phyloP scores from a whole-genome alignment of 2,329 filamentous ascomycete species.

The Diaporthe velutina region DNA sequence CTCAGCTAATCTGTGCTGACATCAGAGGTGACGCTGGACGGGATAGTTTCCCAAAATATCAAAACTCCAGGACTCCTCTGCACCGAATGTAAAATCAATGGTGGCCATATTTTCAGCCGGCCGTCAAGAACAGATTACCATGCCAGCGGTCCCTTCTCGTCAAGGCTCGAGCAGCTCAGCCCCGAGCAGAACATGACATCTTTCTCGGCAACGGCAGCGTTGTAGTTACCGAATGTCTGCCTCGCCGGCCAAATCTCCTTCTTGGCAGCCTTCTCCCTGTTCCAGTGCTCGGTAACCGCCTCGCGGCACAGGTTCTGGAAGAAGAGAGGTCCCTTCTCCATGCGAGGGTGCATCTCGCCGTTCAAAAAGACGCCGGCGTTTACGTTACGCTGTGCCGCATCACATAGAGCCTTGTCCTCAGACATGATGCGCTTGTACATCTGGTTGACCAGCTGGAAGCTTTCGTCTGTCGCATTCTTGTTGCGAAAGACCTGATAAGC shows the following conservation, averaged over 20 bases:
- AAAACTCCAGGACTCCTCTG: slow-evolving; percentile 5
- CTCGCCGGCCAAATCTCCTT: slow-evolving; percentile 50
- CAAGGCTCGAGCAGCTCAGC: slow-evolving; percentile 29
- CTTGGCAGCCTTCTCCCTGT: slow-evolving; percentile 43
- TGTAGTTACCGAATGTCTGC: slow-evolving; percentile 40
- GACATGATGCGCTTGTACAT: slow-evolving; percentile 75
- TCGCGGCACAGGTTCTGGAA: slow-evolving; percentile 50
- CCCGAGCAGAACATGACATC: slow-evolving; percentile 27
- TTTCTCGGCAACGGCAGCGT: slow-evolving; percentile 27
- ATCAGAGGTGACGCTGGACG: not conserved
- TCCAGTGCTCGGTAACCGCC: slow-evolving; percentile 47
- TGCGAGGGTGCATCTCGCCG: slow-evolving; percentile 71
- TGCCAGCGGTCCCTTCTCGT: slow-evolving; percentile 28
- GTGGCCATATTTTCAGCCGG: not conserved
- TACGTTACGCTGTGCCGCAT: slow-evolving; percentile 70
- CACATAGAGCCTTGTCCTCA: slow-evolving; percentile 74
- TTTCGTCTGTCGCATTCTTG: slow-evolving; percentile 69
- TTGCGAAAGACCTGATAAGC: slow-evolving; percentile 74
- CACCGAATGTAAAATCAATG: not conserved
- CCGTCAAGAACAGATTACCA: not conserved
- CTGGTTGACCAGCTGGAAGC: slow-evolving; percentile 68
- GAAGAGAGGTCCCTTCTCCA: slow-evolving; percentile 70
- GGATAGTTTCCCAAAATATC: not conserved
- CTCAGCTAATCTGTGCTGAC: not conserved
- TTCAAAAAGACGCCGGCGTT: slow-evolving; percentile 72